These are phyloP conservation scores for Ascochyta rabiei DNA, from an alignment of 2,329 filamentous ascomycete genomes.

Conservation along the genomic window DNA sequence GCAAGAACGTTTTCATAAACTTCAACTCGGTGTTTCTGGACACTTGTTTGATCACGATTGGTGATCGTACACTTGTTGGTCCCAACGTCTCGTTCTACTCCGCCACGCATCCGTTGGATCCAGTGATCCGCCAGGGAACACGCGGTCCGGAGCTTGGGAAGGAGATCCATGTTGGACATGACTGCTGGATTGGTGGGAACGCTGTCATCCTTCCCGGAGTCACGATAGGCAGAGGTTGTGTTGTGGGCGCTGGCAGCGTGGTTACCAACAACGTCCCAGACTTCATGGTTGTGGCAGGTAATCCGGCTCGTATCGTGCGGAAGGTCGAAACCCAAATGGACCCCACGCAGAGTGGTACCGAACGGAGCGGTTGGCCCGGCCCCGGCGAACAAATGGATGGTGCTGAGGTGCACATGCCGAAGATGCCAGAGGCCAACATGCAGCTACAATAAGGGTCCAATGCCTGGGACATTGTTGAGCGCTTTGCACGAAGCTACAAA, in stretches of 20 bases:
- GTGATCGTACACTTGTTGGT: slow-evolving; percentile 76
- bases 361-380: slow-evolving; percentile 67
- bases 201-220: slow-evolving; percentile 73
- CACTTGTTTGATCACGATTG: slow-evolving; percentile 75
- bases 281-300: slow-evolving; percentile 70
- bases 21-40: slow-evolving; percentile 78
- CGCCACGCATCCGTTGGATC: slow-evolving; percentile 78
- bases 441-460: neutral
- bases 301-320: slow-evolving; percentile 68
- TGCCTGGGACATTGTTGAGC: too few species aligned
- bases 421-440: slow-evolving; percentile 59
- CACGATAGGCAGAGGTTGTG: slow-evolving; percentile 74
- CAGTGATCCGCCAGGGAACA: slow-evolving; percentile 73
- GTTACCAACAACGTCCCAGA: slow-evolving; percentile 77
- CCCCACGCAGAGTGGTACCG: slow-evolving; percentile 23
- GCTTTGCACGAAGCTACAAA: too few species aligned
- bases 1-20: slow-evolving; percentile 76
- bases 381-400: slow-evolving; percentile 75
- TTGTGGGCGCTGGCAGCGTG: slow-evolving; percentile 81
- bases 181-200: slow-evolving; percentile 61
- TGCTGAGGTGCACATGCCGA: slow-evolving; percentile 73
- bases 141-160: slow-evolving; percentile 76
- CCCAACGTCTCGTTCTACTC: slow-evolving; percentile 79
- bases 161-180: slow-evolving; percentile 76
- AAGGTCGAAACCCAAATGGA: slow-evolving; percentile 47